Percentiles rank a stretch among this genome's conserved stretches.
Conservation (phyloP, 768 basidiomycete genomes). For the Coprinopsis cinerea region DNA sequence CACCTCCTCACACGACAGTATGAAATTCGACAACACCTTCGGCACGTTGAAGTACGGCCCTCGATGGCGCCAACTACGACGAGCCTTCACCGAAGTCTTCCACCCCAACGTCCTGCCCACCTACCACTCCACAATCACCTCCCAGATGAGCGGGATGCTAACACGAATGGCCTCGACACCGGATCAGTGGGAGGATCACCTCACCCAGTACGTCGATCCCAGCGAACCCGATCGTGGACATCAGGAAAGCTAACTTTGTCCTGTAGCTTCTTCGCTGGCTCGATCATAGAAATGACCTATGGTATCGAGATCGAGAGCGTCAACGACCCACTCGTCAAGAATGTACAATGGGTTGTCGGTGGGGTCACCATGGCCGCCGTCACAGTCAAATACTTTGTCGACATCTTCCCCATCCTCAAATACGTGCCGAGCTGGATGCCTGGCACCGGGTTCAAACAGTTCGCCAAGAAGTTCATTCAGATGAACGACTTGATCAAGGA, state of each 20-base stretch:
- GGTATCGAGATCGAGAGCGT: background rate
- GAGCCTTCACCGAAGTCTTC: conserved; percentile 20
- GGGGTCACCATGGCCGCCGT: conserved; percentile 3
- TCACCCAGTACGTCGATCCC: background rate
- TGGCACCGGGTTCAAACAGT: conserved; percentile 7
- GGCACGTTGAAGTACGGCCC: conserved; percentile 17
- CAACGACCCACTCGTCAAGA: background rate
- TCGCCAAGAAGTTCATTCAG: background rate
- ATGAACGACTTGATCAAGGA: conserved; percentile 2
- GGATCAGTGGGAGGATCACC: background rate
- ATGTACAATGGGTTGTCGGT: conserved; percentile 2
- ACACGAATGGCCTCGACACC: background rate
- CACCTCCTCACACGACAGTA: conserved; percentile 9
- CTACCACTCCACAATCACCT: conserved; percentile 10
- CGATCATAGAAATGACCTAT: conserved; percentile 3
- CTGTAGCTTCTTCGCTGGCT: background rate
- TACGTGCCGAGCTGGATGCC: conserved; percentile 5
- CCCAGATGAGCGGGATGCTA: background rate
- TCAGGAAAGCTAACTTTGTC: background rate
- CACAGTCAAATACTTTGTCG: conserved; percentile 3
- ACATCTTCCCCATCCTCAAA: conserved; percentile 3
- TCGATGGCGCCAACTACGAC: conserved; percentile 17
- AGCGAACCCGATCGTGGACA: background rate
- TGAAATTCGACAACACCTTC: conserved; percentile 9
- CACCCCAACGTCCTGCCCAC: conserved; percentile 11